phyloP scores from a whole-genome alignment of 768 basidiomycete species.

The Lyophyllum atratum region DNA sequence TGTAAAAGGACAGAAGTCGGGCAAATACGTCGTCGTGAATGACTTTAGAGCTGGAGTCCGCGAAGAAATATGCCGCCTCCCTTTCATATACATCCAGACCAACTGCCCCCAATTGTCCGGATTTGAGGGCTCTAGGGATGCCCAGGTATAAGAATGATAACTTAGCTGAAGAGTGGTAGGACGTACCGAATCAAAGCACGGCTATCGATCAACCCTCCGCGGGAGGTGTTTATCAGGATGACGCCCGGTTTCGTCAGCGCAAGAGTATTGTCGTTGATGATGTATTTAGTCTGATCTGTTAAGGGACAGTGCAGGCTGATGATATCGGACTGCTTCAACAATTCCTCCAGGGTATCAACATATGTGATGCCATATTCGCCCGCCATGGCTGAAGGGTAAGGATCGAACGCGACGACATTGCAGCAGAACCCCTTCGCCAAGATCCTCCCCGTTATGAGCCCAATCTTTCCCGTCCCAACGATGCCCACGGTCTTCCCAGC shows the following conservation, averaged over 20 bases:
- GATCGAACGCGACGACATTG: constrained; percentile 42
- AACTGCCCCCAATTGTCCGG: constrained; percentile 41
- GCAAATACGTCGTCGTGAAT: constrained; percentile 47
- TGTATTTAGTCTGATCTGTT: constrained; percentile 36
- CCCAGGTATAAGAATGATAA: not conserved
- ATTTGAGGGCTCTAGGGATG: constrained; percentile 33
- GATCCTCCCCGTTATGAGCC: constrained; percentile 42
- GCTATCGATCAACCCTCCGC: constrained; percentile 44
- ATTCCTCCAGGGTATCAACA: constrained; percentile 36
- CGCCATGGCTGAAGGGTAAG: constrained; percentile 34
- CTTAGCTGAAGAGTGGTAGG: not conserved
- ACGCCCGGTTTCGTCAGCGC: constrained; percentile 41
- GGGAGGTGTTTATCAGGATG: constrained; percentile 43
- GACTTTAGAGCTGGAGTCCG: constrained; percentile 43
- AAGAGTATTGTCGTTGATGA: constrained; percentile 41
- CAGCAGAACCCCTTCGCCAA: constrained; percentile 40
- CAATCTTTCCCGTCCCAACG: constrained; percentile 47
- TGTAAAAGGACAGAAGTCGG: constrained; percentile 46
- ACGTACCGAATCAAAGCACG: constrained; percentile 41
- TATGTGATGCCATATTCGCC: constrained; percentile 39
- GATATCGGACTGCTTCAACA: constrained; percentile 38
- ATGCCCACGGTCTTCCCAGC: constrained; percentile 43
- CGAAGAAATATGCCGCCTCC: constrained; percentile 43
- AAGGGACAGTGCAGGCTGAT: constrained; percentile 46
- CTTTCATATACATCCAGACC: constrained; percentile 46